Conservation (phyloP, 2,329 filamentous ascomycete genomes). For the Diaporthe ampelina region DNA sequence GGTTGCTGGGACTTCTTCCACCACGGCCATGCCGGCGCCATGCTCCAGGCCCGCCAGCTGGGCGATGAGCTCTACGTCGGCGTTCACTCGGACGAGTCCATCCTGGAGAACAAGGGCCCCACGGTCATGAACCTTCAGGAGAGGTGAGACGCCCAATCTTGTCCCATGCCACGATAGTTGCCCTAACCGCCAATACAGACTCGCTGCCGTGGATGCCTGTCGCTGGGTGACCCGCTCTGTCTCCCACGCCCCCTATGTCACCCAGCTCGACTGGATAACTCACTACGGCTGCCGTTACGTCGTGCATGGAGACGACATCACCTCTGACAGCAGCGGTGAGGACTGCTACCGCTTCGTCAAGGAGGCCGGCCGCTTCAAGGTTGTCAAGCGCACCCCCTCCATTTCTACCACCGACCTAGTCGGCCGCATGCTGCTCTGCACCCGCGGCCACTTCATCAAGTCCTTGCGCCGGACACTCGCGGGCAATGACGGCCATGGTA, state of each 20-base stretch:
- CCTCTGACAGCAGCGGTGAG: conserved; percentile 90
- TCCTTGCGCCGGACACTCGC: conserved; percentile 78
- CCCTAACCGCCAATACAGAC: conserved; percentile 61
- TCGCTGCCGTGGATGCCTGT: conserved; percentile 93
- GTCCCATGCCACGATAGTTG: conserved; percentile 30
- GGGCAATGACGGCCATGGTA: conserved; percentile 81
- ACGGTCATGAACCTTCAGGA: conserved; percentile 96
- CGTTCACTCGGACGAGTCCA: conserved; percentile 95
- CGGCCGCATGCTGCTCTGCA: conserved; percentile 96
- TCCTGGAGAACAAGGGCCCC: conserved; percentile 96
- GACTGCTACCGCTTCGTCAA: conserved; percentile 99
- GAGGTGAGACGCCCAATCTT: conserved; percentile 66
- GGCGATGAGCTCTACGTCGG: conserved; percentile 91
- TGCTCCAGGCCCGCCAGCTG: conserved; percentile 94
- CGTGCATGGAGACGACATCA: conserved; percentile 97
- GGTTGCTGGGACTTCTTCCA: conserved; percentile 97
- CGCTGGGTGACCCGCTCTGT: conserved; percentile 92
- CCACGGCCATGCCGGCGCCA: conserved; percentile 92
- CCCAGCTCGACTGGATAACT: conserved; percentile 90
- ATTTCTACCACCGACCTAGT: conserved; percentile 99
- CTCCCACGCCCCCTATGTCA: conserved; percentile 92
- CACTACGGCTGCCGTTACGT: conserved; percentile 97
- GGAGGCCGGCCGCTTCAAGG: conserved; percentile 91
- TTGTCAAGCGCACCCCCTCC: conserved; percentile 94
- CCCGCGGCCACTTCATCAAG: conserved; percentile 92